phyloP scores from a whole-genome alignment of 148 eudicot genomes.

The Heliosperma pusillum region DNA sequence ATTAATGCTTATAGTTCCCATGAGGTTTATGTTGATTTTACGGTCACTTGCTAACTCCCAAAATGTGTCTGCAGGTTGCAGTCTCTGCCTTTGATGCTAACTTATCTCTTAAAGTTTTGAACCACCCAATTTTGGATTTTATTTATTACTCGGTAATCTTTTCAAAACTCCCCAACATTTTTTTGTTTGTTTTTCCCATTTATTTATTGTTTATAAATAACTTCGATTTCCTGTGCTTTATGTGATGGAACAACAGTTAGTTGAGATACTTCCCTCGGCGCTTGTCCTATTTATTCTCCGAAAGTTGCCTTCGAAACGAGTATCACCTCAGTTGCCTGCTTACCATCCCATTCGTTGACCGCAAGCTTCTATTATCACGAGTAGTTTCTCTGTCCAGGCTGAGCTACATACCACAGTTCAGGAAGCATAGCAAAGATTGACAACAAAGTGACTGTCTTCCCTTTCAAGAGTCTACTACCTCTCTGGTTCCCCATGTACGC shows the following conservation, averaged over 20 bases:
- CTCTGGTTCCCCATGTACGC: not conserved
- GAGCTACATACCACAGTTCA: not conserved
- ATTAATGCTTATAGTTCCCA: not conserved
- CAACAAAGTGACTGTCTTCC: not conserved
- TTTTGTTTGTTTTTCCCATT: not conserved
- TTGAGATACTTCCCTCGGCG: conserved; percentile 47
- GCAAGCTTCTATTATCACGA: not conserved
- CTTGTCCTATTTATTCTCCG: conserved; percentile 49
- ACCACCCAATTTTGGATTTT: conserved; percentile 81
- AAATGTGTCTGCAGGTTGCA: conserved; percentile 45
- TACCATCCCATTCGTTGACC: conserved; percentile 39
- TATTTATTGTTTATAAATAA: not conserved
- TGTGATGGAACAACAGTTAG: conserved; percentile 29
- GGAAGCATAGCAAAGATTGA: not conserved
- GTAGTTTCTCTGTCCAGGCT: not conserved
- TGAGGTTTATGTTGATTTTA: not conserved
- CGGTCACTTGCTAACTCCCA: conserved; percentile 6
- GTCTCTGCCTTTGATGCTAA: conserved; percentile 72
- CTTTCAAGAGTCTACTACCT: not conserved
- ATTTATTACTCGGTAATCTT: conserved; percentile 37
- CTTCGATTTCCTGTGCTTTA: not conserved
- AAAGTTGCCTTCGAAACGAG: conserved; percentile 43
- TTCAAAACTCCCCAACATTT: not conserved
- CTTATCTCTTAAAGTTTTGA: conserved; percentile 74
- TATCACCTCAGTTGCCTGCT: conserved; percentile 35